Evolutionary conservation across 768 basidiomycete genomes (phyloP).

Genomic region (Pleurotus sapidus): DNA sequence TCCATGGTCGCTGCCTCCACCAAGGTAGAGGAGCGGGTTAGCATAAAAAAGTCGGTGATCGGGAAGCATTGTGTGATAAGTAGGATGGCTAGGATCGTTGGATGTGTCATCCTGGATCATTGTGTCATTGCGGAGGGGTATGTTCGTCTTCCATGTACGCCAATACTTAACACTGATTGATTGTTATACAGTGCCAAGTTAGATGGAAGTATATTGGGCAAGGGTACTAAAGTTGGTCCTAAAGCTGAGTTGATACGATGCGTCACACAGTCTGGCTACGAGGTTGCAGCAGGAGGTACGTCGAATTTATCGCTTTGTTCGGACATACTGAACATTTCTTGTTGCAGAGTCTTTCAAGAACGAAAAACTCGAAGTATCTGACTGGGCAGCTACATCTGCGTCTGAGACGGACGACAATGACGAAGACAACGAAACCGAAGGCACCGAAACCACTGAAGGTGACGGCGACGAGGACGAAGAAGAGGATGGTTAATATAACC

Average conservation of each 20-base stretch:
- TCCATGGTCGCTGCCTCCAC: slow-evolving; percentile 82
- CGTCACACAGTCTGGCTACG: slow-evolving; percentile 77
- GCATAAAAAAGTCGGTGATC: slow-evolving; percentile 76
- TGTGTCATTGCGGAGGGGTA: slow-evolving; percentile 88
- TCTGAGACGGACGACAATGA: slow-evolving; percentile 8
- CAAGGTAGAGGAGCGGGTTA: slow-evolving; percentile 74
- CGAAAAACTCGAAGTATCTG: slow-evolving; percentile 33
- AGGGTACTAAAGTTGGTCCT: slow-evolving; percentile 65
- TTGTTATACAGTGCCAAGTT: slow-evolving; percentile 58
- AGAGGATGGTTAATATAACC: background rate
- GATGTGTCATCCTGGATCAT: slow-evolving; percentile 86
- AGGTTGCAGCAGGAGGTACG: slow-evolving; percentile 62
- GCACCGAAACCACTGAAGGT: background rate
- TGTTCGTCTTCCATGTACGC: slow-evolving; percentile 16
- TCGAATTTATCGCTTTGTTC: background rate
- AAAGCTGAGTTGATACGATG: slow-evolving; percentile 69
- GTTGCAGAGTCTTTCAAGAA: slow-evolving; percentile 47
- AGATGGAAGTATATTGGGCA: slow-evolving; percentile 74
- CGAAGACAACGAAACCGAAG: background rate
- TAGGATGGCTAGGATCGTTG: slow-evolving; percentile 77
- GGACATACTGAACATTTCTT: background rate
- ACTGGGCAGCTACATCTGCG: slow-evolving; percentile 31
- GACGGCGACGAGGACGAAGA: background rate
- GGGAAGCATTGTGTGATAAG: slow-evolving; percentile 85
- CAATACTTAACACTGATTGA: background rate